Percentiles rank a stretch among this genome's conserved stretches.
These are phyloP conservation scores for Croton laevigatus DNA, from an alignment of 441 rosid species.

Conservation along the genomic window DNA sequence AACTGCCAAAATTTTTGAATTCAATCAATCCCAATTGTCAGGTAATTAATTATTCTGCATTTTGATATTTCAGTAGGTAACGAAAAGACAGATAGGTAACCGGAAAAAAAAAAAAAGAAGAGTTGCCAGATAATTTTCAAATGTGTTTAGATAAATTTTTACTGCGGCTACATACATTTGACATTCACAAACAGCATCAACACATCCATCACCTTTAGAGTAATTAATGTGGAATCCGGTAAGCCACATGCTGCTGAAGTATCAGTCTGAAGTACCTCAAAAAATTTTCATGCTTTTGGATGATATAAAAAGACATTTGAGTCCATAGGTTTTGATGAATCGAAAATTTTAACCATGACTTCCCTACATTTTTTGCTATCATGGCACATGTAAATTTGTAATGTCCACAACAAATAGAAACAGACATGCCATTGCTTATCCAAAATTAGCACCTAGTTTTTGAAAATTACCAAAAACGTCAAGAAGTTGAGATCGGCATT, in stretches of 20 bases:
- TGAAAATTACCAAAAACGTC: conserved; percentile 64
- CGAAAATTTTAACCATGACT: neutral
- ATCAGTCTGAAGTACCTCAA: neutral
- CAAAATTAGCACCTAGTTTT: conserved; percentile 2
- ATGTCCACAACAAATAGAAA: conserved; percentile 8
- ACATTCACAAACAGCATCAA: neutral
- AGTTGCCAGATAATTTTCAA: neutral
- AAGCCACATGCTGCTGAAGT: neutral
- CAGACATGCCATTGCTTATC: conserved; percentile 1
- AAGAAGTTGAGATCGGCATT: conserved; percentile 79
- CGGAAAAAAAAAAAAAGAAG: neutral
- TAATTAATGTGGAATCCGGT: neutral
- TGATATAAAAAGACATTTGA: neutral
- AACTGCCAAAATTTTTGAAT: conserved; percentile 51
- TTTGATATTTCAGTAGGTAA: neutral
- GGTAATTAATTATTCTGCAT: conserved; percentile 4
- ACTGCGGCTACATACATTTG: neutral
- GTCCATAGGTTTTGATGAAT: neutral
- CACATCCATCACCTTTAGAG: neutral
- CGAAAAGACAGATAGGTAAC: conserved; percentile 7
- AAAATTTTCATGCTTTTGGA: neutral
- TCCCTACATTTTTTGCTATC: neutral
- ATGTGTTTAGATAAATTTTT: neutral
- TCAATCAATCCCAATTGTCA: conserved; percentile 21
- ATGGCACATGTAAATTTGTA: neutral